Conservation (phyloP, 2,329 filamentous ascomycete genomes). For the Coniochaeta ligniaria region DNA sequence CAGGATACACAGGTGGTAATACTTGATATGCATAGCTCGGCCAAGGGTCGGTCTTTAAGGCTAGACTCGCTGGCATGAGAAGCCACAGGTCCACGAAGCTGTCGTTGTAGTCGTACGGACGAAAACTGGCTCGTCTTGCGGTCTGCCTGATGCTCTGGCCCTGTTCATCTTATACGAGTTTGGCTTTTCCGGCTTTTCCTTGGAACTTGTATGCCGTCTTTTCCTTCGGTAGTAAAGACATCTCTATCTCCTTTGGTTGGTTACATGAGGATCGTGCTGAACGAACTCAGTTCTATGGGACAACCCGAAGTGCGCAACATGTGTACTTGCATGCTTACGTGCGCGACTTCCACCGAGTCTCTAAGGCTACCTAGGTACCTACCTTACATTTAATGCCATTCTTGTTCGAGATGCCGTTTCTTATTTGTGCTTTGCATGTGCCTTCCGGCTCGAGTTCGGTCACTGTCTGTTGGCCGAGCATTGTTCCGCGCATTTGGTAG, state of each 20-base stretch:
- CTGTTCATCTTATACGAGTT: neutral
- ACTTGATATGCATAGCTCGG: neutral
- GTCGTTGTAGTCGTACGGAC: neutral
- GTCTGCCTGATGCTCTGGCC: neutral
- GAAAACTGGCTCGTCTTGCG: neutral
- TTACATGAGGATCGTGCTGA: neutral
- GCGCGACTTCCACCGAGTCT: too few species aligned
- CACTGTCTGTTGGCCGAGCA: neutral
- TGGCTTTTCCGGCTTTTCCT: neutral
- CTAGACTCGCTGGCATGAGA: neutral
- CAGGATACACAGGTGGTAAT: neutral
- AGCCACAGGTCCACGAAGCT: neutral
- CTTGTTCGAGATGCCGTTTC: neutral
- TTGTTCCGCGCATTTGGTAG: neutral
- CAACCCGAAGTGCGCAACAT: neutral
- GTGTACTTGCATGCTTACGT: neutral
- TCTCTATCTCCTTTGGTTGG: neutral
- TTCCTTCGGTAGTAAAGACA: neutral
- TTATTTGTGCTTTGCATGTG: neutral
- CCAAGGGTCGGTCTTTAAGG: neutral
- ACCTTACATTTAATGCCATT: too few species aligned
- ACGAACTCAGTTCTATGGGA: neutral
- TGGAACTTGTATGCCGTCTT: neutral
- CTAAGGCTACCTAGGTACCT: too few species aligned
- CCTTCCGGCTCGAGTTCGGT: neutral